phyloP scores from a whole-genome alignment of 176 grass and related monocot species.

The barley (Hordeum vulgare) region MorexV3_pseudomolecules_assembly NC_058524.1:625257424-625257923 shows the following conservation, averaged over 20 bases:
- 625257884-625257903: not conserved
- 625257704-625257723: slow-evolving; percentile 28
- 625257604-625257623: not conserved
- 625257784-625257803: slow-evolving; percentile 34
- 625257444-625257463: too few species aligned
- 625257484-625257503: too few species aligned
- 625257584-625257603: not conserved
- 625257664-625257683: too few species aligned
- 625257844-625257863: not conserved
- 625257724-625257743: not conserved
- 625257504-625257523: too few species aligned
- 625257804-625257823: not conserved
- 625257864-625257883: not conserved
- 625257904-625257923: too few species aligned
- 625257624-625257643: not conserved
- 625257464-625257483: too few species aligned
- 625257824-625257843: not conserved
- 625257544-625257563: too few species aligned
- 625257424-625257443: too few species aligned
- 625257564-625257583: too few species aligned
- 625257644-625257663: slow-evolving; percentile 9
- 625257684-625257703: slow-evolving; percentile 22
- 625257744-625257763: slow-evolving; percentile 38
- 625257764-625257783: not conserved
- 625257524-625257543: too few species aligned